Base-by-base conservation (phyloP, 768 basidiomycete species). In the Lactifluus echinatus region DNA sequence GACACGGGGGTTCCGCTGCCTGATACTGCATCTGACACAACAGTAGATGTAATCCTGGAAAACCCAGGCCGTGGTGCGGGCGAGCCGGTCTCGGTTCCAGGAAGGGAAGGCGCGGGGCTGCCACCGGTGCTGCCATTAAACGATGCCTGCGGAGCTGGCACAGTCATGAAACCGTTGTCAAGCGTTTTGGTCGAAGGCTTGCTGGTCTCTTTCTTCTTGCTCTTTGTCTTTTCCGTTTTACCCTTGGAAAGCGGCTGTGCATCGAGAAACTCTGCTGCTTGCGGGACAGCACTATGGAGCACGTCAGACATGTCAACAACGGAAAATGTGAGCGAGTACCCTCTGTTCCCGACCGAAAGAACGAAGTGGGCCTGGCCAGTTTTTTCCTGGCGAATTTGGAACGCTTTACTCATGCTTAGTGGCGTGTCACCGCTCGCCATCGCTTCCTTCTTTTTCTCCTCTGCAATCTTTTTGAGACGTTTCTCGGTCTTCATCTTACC, bases 401-500 rank as follows among this genome's bases (percentile, higher is more conserved):
- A 99, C 12, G 93, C 94, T 60, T 78, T 82, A 63, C 86, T 93
- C 89, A 97, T 96, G 67, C 91, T 94, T 53, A 93, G 74, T 2
- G 95, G 93, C 1, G 95, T 97, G 73, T 99, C 96, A 1, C 92
- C 91, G 64, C 92, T 92, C 17, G 79, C 83, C 93, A 97, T 97
- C 10, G 93, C 88, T 57, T 83, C 82, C 68, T 92, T 81, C 76
- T 96, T 97, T 70, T 87, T 83, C 75, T 99, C 96, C 66, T 98
- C 94, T n/a, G 85, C 89, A 62, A 98, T 97, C 76, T 89, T 93
- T 80, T 94, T 93, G 63, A 97, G 67, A 59, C 92, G 79, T 71
- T 97, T 97, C 77, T 97, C 95, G 23, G 87, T 93, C 79, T 98
- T 98, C 82, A 89, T 90, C 75, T 87, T 89, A 11, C 96, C 96